A percentile compares a stretch with the other conserved stretches of the same genome.
Conservation (phyloP, 768 basidiomycete species). For the Grammothele lineata region DNA sequence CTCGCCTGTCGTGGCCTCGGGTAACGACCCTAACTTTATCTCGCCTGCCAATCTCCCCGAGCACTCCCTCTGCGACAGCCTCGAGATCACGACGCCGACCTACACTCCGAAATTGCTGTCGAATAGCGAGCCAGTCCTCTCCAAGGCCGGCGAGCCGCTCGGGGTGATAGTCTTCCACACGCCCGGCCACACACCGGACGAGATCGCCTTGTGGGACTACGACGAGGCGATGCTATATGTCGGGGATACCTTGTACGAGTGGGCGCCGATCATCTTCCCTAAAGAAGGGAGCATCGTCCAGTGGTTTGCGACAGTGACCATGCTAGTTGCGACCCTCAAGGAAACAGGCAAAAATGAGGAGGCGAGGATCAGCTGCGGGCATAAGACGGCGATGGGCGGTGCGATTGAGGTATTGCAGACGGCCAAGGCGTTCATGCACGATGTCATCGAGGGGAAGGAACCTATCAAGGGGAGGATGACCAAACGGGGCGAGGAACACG, state of each 20-base stretch:
- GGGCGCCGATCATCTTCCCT: constrained; percentile 52
- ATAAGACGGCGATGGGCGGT: constrained; percentile 40
- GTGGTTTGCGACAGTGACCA: constrained; percentile 45
- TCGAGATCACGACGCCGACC: constrained; percentile 38
- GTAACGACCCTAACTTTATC: constrained; percentile 42
- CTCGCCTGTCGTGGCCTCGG: constrained; percentile 45
- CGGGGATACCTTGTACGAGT: constrained; percentile 54
- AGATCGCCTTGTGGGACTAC: constrained; percentile 49
- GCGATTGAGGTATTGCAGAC: constrained; percentile 43
- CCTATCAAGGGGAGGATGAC: constrained; percentile 28
- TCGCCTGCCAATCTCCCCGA: constrained; percentile 36
- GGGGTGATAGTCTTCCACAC: constrained; percentile 47
- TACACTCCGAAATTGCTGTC: constrained; percentile 45
- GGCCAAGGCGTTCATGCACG: constrained; percentile 41
- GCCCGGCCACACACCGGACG: constrained; percentile 57
- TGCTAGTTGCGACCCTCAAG: constrained; percentile 39
- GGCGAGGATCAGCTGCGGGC: constrained; percentile 44
- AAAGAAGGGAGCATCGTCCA: constrained; percentile 46
- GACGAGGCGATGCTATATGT: constrained; percentile 50
- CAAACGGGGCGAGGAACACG: constrained; percentile 34
- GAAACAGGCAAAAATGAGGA: background rate
- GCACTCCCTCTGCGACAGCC: constrained; percentile 42
- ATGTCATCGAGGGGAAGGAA: constrained; percentile 42
- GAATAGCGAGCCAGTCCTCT: constrained; percentile 33
- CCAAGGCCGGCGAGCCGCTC: constrained; percentile 24